Conservation (phyloP, 768 basidiomycete species). For the Kwoniella newhampshirensis region DNA sequence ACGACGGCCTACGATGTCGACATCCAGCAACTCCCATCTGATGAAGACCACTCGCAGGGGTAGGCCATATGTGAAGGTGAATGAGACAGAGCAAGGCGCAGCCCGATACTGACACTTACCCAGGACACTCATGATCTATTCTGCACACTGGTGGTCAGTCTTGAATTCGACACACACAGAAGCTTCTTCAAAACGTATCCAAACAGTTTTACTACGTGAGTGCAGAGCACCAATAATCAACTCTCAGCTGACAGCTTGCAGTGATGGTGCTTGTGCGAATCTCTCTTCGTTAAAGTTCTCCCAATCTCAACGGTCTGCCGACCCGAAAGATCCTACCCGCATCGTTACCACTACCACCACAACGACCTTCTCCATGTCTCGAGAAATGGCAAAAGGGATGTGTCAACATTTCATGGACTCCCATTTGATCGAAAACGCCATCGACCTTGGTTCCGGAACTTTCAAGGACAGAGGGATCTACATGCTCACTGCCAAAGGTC, state of each 20-base stretch:
- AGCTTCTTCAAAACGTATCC: conserved; percentile 94
- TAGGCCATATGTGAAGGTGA: conserved; percentile 47
- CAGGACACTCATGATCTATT: conserved; percentile 98
- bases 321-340: conserved; percentile 95
- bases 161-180: conserved; percentile 82
- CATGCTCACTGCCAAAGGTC: conserved; percentile 91
- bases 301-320: conserved; percentile 96
- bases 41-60: conserved; percentile 97
- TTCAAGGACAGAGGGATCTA: conserved; percentile 99
- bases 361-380: conserved; percentile 98
- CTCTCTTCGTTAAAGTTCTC: conserved; percentile 95
- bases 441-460: conserved; percentile 78
- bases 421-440: conserved; percentile 92
- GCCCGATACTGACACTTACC: conserved; percentile 12
- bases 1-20: conserved; percentile 21
- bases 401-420: conserved; percentile 99
- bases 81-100: conserved; percentile 4
- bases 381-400: conserved; percentile 99
- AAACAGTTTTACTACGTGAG: conserved; percentile 94
- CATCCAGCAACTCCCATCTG: conserved; percentile 80
- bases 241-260: conserved; percentile 49
- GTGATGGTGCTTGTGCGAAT: conserved; percentile 92
- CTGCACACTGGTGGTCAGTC: conserved; percentile 90
- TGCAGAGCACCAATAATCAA: too few species aligned
- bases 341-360: conserved; percentile 99